Base-by-base conservation (phyloP, 2,329 filamentous ascomycete genomes). In the Aureobasidium sp. region DNA sequence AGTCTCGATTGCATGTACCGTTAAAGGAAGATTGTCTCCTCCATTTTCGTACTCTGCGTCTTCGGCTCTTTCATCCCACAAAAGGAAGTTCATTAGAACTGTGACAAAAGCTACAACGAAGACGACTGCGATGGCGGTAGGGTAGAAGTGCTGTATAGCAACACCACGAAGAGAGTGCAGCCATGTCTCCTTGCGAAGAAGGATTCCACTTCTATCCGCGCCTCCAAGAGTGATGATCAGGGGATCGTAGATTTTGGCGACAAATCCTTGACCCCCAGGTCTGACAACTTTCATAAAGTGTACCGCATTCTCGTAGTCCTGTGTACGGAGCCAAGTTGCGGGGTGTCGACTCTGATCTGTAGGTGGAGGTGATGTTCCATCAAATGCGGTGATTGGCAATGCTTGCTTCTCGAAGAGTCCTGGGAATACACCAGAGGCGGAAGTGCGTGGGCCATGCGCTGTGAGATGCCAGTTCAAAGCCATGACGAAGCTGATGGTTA, bases 381-480 rank as follows among this genome's bases (percentile, higher is more conserved):
- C 56, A 29, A 61, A 61, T 14, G 64, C 61, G 14, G 64, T 56
- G 2, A 61, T 62, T 5, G 64, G 64, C 12, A 64, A 37, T 1
- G 58, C 59, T 42, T 66, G 63, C 25, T 64, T 64, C 39, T 63
- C 53, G 12, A 58, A 59, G 2, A 60, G 25, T 8, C 62, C 62
- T 22, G 55, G 48, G n/a, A 63, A 63, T 1, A 51, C 34, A 20
- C 55, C 37, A 14, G 49, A 48, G 12, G 62, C 42, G 0, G 62
- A 49, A 17, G 51, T 53, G 12, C 62, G 62, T 25, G 61, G 56
- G 6, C 60, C 62, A 52, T 81, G 81, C 49, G 87, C 86, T 65
- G 89, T 88, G 66, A 91, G 91, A 69, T 92, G 89, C 80, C 86
- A 89, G 67, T 92, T 89, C 0, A 89, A 84, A 47, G 87, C 84